These are phyloP conservation scores for Alternaria sp. DNA, from an alignment of 2,329 filamentous ascomycete species.

Conservation along the genomic window DNA sequence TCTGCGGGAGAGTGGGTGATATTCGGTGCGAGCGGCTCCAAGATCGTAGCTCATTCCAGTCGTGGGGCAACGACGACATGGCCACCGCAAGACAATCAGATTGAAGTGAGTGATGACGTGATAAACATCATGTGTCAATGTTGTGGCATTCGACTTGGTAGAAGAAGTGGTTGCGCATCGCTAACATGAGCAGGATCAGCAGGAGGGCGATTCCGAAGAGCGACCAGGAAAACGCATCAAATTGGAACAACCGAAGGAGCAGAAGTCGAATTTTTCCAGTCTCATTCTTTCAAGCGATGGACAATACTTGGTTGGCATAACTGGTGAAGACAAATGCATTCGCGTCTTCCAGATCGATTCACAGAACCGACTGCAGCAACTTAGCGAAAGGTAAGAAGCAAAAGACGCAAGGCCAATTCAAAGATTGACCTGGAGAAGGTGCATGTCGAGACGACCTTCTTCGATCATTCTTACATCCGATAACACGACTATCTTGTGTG, in stretches of 20 bases:
- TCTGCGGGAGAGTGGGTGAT: conserved; percentile 58
- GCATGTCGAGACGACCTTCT: conserved; percentile 89
- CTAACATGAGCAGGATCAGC: conserved; percentile 30
- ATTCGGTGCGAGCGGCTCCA: conserved; percentile 76
- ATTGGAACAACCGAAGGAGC: conserved; percentile 41
- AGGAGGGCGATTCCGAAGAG: conserved; percentile 39
- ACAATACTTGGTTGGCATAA: conserved; percentile 77
- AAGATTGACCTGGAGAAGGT: conserved; percentile 57
- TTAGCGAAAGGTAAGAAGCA: conserved; percentile 72
- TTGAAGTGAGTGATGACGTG: conserved; percentile 33
- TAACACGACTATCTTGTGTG: conserved; percentile 76
- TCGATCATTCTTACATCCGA: conserved; percentile 75
- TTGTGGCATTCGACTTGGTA: not conserved
- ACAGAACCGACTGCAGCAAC: conserved; percentile 67
- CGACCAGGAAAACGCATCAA: conserved; percentile 55
- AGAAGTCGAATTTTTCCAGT: conserved; percentile 71
- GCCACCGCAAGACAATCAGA: conserved; percentile 32
- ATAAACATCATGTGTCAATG: not conserved
- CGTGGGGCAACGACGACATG: conserved; percentile 42
- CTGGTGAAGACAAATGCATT: conserved; percentile 89
- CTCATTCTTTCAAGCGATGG: conserved; percentile 70
- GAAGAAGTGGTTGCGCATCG: not conserved
- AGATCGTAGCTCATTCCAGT: conserved; percentile 64
- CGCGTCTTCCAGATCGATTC: conserved; percentile 78
- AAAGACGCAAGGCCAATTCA: not conserved